Conservation (phyloP, 768 basidiomycete genomes). For the Aureoboletus auriporus region DNA sequence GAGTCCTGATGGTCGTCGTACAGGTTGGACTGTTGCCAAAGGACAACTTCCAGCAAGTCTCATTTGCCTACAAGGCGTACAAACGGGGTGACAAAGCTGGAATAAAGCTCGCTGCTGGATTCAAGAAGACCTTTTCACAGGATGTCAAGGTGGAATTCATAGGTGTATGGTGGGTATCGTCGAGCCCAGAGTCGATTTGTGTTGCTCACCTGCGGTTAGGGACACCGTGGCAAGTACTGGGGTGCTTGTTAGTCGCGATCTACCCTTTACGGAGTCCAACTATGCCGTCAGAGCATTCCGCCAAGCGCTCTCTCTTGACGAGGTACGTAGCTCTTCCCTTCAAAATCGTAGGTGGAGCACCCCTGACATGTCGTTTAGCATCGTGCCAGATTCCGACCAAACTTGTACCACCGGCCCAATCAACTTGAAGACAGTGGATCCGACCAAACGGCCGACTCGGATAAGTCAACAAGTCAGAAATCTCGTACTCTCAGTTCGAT, state of each 20-base stretch:
- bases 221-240: slow-evolving; percentile 82
- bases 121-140: slow-evolving; percentile 68
- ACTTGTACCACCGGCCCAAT: slow-evolving; percentile 48
- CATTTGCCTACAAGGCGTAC: slow-evolving; percentile 75
- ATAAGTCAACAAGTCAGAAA: background rate
- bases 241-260: slow-evolving; percentile 47
- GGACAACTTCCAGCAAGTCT: slow-evolving; percentile 65
- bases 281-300: slow-evolving; percentile 64
- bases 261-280: slow-evolving; percentile 69
- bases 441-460: slow-evolving; percentile 4
- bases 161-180: slow-evolving; percentile 61
- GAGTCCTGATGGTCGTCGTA: background rate
- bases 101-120: slow-evolving; percentile 51
- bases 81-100: slow-evolving; percentile 45
- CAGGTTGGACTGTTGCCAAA: slow-evolving; percentile 69
- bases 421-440: slow-evolving; percentile 29
- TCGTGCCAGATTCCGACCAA: slow-evolving; percentile 63
- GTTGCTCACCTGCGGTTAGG: slow-evolving; percentile 35
- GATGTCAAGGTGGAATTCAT: slow-evolving; percentile 73
- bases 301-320: slow-evolving; percentile 76
- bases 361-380: slow-evolving; percentile 37
- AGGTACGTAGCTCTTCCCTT: slow-evolving; percentile 37
- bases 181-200: background rate
- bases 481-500: background rate
- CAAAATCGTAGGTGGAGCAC: background rate